Percentiles rank a stretch among this genome's conserved stretches.
Evolutionary conservation across 2,329 filamentous ascomycete species (phyloP).

Genomic region (Cryphonectria radicalis): DNA sequence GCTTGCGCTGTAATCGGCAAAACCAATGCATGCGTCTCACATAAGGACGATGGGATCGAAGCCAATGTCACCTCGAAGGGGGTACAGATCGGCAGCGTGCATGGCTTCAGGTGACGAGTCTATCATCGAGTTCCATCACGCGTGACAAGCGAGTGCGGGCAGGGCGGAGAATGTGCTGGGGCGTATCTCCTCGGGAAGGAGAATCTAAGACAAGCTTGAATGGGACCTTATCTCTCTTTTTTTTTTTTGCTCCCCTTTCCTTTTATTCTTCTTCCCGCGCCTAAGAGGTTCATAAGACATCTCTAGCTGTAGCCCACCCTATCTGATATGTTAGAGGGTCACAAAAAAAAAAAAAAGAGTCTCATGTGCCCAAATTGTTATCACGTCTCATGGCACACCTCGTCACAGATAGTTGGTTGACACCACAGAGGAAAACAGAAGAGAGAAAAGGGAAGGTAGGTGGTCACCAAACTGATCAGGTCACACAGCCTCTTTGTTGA

Average conservation of each 20-base stretch:
- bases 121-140: background rate
- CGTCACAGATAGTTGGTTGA: background rate
- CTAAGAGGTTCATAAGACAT: constrained; percentile 7
- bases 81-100: constrained; percentile 4
- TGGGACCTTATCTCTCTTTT: constrained; percentile 2
- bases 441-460: background rate
- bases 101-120: background rate
- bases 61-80: background rate
- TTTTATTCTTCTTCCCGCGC: background rate
- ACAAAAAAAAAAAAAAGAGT: background rate
- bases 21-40: background rate
- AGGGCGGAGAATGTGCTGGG: background rate
- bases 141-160: background rate
- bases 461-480: background rate
- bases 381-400: constrained; percentile 18
- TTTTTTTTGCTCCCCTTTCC: background rate
- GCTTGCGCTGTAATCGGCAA: background rate
- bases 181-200: constrained; percentile 1
- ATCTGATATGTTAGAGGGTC: background rate
- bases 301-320: constrained; percentile 14
- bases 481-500: background rate
- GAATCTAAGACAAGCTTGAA: background rate
- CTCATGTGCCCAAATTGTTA: constrained; percentile 23
- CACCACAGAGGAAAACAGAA: constrained; percentile 10
- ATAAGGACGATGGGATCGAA: background rate